These are phyloP conservation scores for Fraxinus baroniana DNA, from an alignment of 305 asterid species.

Conservation along the genomic window DNA sequence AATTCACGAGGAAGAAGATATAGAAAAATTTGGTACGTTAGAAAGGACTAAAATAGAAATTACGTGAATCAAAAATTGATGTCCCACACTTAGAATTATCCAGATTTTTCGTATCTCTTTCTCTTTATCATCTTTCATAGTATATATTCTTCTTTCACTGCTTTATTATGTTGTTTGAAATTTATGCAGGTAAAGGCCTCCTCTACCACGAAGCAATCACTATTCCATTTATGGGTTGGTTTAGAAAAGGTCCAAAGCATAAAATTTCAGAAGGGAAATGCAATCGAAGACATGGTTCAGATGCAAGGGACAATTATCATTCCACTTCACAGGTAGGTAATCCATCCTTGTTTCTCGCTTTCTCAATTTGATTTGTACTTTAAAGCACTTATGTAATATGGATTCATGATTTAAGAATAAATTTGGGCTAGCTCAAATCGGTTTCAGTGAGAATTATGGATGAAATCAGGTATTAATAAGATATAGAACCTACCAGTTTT, in stretches of 20 bases:
- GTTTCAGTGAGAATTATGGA: no score
- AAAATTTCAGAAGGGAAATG: conserved; percentile 3
- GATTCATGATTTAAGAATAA: no score
- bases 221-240: conserved; percentile 14
- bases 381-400: background rate
- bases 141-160: background rate
- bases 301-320: background rate
- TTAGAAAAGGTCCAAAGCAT: conserved; percentile 16
- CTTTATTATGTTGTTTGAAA: background rate
- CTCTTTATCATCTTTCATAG: background rate
- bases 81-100: background rate
- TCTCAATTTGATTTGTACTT: background rate
- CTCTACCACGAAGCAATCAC: background rate
- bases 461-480: no score
- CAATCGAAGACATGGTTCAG: background rate
- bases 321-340: background rate
- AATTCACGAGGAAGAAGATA: background rate
- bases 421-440: no score
- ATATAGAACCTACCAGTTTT: no score
- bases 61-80: background rate
- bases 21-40: background rate
- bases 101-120: no score
- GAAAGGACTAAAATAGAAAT: background rate
- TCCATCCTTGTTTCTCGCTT: background rate
- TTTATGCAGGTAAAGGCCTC: background rate